A percentile compares a stretch with the other conserved stretches of the same genome.
These are phyloP conservation scores for Macroventuria anomochaeta DNA, from an alignment of 2,329 filamentous ascomycete species.

Conservation along the genomic window DNA sequence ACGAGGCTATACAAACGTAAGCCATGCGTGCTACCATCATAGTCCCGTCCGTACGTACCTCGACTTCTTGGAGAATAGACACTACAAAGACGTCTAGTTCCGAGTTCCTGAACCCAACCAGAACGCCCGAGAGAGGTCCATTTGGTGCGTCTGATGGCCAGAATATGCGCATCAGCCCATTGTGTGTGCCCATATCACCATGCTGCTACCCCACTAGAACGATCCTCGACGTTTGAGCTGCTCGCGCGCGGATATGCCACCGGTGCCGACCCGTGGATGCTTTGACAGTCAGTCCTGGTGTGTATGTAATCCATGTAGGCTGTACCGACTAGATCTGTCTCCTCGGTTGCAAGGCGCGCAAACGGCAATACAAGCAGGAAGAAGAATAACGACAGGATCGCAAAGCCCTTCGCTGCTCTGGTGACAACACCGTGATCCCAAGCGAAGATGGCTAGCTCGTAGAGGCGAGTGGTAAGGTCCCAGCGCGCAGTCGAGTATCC, in stretches of 20 bases:
- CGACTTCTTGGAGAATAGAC: slow-evolving; percentile 86
- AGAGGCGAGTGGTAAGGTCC: slow-evolving; percentile 95
- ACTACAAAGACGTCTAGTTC: slow-evolving; percentile 89
- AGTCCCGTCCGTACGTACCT: slow-evolving; percentile 61
- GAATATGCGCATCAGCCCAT: slow-evolving; percentile 97
- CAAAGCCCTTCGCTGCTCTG: slow-evolving; percentile 84
- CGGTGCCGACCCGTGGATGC: slow-evolving; percentile 80
- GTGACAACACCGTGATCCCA: slow-evolving; percentile 98
- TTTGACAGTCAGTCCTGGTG: slow-evolving; percentile 48
- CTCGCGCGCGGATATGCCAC: slow-evolving; percentile 91
- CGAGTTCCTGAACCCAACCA: slow-evolving; percentile 96
- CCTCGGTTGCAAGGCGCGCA: slow-evolving; percentile 78
- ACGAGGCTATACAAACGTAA: slow-evolving; percentile 24
- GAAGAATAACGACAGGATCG: slow-evolving; percentile 82
- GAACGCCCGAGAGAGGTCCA: slow-evolving; percentile 77
- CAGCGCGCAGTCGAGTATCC: slow-evolving; percentile 99
- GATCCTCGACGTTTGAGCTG: slow-evolving; percentile 93
- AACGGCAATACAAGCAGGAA: slow-evolving; percentile 83
- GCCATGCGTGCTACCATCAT: slow-evolving; percentile 41
- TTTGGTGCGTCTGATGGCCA: slow-evolving; percentile 89
- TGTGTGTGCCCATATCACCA: slow-evolving; percentile 69
- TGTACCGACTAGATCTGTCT: slow-evolving; percentile 75
- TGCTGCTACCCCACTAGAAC: slow-evolving; percentile 69
- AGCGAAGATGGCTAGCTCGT: slow-evolving; percentile 96
- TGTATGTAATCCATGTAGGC: background rate